Percentiles rank a stretch among this genome's conserved stretches.
Evolutionary conservation across 805 yeast genomes (phyloP).

Genomic region (Lachancea meyersii): DNA sequence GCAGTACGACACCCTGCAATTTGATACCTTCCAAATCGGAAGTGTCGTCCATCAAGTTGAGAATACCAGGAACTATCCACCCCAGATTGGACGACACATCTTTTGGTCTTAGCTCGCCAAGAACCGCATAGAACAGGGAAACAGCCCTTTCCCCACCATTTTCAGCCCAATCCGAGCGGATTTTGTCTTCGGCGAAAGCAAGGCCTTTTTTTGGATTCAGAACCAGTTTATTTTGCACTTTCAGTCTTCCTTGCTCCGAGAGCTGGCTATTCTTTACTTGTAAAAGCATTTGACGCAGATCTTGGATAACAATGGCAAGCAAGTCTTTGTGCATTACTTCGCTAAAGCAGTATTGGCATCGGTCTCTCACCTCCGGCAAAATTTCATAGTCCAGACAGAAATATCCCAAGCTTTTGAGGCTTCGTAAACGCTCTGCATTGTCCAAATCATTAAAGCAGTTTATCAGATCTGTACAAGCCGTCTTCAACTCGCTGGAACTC

Average conservation of each 20-base stretch:
- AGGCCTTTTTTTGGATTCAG: conserved; percentile 8
- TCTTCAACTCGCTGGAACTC: not conserved
- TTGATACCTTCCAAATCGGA: conserved; percentile 22
- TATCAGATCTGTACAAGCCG: not conserved
- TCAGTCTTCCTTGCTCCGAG: conserved; percentile 3
- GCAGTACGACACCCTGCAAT: conserved; percentile 22
- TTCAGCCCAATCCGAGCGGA: conserved; percentile 17
- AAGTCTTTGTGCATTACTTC: not conserved
- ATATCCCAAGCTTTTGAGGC: not conserved
- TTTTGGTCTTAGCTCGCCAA: conserved; percentile 14
- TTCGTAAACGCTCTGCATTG: not conserved
- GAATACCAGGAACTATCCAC: conserved; percentile 33
- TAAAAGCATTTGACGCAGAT: conserved; percentile 7
- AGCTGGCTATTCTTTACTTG: conserved; percentile 3
- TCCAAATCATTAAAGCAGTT: not conserved
- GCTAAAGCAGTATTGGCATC: not conserved
- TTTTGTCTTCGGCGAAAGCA: conserved; percentile 17
- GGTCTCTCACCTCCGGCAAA: not conserved
- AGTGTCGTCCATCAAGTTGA: conserved; percentile 29
- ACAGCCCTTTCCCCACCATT: conserved; percentile 24
- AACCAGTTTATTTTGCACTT: not conserved
- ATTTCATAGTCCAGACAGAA: not conserved
- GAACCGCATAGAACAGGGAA: conserved; percentile 21
- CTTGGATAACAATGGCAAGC: conserved; percentile 1
- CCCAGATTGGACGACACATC: conserved; percentile 26